Base-by-base conservation (phyloP, 2,329 filamentous ascomycete genomes). In the Exophiala spinifera region DNA sequence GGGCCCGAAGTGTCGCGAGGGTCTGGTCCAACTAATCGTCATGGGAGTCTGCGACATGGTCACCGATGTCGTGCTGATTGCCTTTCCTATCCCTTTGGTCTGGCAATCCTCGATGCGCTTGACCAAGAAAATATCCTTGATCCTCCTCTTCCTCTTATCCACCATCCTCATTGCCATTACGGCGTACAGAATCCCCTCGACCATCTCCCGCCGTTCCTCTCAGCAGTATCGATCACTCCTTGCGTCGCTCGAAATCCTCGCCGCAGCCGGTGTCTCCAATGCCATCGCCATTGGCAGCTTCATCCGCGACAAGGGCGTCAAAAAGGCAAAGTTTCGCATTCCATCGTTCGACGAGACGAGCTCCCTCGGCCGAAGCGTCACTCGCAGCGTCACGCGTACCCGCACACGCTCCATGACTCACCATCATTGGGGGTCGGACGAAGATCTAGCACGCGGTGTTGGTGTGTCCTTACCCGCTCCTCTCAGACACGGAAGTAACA, bases 261-360 rank as follows among this genome's bases (percentile, higher is more conserved):
- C 92, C 47, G 91, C 94, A 4, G 89, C 91, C 0, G 84, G 85
- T 0, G 87, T 95, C 0, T 89, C 92, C 11, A 99, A 97, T 68
- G 86, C 87, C 2, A 79, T 99, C 17, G 88, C 96, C 1, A 81
- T 99, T 2, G 92, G 92, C 11, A 95, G 91, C 0, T 97, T 97
- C 66, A 84, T 97, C 23, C 83, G 92, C 13, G 92, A 97, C 68
- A 83, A 89, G 49, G 94, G 94, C 21, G 76, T 91, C 37, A 97
- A 97, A 77, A 96, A 95, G 72, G 80, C 81, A 53, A 94, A 90
- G 67, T 96, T 88, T 73, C 86, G 86, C 63, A 68, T 75, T 55
- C 66, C 74, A 13, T 74, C 77, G 2, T 70, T 69, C 52, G 66
- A 74, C 51, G 70, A 72, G 36, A 65, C 69, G 45, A 70, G 67